phyloP scores from a whole-genome alignment of 768 basidiomycete genomes.

The Lanmaoa pseudosensibilis region DNA sequence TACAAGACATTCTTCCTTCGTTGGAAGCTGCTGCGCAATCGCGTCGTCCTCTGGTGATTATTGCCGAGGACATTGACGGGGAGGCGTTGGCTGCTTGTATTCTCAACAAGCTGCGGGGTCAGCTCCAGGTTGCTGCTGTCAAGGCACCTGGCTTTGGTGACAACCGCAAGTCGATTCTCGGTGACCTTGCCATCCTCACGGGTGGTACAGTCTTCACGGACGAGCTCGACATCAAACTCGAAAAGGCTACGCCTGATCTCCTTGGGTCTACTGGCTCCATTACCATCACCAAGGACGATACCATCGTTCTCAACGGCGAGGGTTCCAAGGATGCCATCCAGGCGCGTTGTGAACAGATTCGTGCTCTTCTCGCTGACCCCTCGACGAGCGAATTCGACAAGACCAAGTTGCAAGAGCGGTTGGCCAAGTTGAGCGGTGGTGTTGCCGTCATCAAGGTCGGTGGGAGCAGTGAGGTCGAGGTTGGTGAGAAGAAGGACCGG shows the following conservation, averaged over 20 bases:
- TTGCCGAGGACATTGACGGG: slow-evolving; percentile 97
- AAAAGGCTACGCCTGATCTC: slow-evolving; percentile 57
- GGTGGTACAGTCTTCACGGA: slow-evolving; percentile 98
- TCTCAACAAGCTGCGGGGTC: slow-evolving; percentile 98
- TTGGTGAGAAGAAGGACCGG: slow-evolving; percentile 98
- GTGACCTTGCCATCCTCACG: slow-evolving; percentile 95
- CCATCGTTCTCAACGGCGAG: slow-evolving; percentile 91
- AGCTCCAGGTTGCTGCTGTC: slow-evolving; percentile 90
- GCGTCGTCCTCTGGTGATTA: slow-evolving; percentile 90
- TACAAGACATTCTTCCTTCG: slow-evolving; percentile 94
- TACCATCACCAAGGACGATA: slow-evolving; percentile 97
- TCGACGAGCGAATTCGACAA: slow-evolving; percentile 93
- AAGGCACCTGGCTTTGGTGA: slow-evolving; percentile 99
- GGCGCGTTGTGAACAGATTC: slow-evolving; percentile 95
- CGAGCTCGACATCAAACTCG: slow-evolving; percentile 96
- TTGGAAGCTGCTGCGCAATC: slow-evolving; percentile 79
- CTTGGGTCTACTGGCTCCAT: slow-evolving; percentile 37
- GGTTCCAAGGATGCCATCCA: slow-evolving; percentile 89
- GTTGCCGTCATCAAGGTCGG: slow-evolving; percentile 99
- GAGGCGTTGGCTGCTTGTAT: slow-evolving; percentile 98
- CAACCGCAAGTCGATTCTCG: slow-evolving; percentile 98
- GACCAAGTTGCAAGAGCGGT: slow-evolving; percentile 92
- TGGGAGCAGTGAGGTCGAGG: slow-evolving; percentile 91
- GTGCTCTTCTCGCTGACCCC: slow-evolving; percentile 74
- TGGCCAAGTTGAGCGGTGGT: slow-evolving; percentile 94